Evolutionary conservation across 2,329 filamentous ascomycete genomes (phyloP), one percentile per base, ranked within the genome.

Genomic region (Fusarium caatingaense): DNA sequence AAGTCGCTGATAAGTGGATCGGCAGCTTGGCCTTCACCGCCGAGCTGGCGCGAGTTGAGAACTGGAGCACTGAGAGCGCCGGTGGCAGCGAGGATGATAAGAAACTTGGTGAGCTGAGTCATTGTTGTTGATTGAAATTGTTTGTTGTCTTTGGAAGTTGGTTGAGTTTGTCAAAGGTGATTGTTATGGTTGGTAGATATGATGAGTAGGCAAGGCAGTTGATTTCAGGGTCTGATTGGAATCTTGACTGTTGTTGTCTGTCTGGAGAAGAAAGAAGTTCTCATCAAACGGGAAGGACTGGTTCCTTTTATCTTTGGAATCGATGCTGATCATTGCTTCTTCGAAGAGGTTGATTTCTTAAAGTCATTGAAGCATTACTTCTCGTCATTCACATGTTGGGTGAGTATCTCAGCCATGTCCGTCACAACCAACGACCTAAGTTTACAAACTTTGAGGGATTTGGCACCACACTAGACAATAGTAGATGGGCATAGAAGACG

Each of bases 61-160:
- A 18, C 20, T 2, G 58, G 55, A 10, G 58, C 55, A 2, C 55
- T 7, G 11, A 61, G 20, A 12, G 34, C 28, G 5, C 16, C 20
- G n/a, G 45, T 3, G 10, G 13, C 34, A 12, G 58, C 55, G 12
- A 60, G 23, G 7, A 50, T 21, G 10, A 60, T 25, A 4, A 60
- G 55, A 20, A 50, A 7, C 10, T 60, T 61, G 44, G 23, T 11
- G 10, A 61, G 44, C 3, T 51, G 58, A 46, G 44, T 50, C 44
- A 61, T 60, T 30, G 10, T 12, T n/a, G 15, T 10, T 32, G 5
- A 2, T 30, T 7, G 2, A 16, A 27, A 2, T 1, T 32, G 13
- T 15, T 46, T 23, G 9, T 18, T 20, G n/a, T 48, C 6, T 55
- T 27, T 32, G 16, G 16, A 1, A 12, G 16, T 16, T 32, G 40